Base-by-base conservation (phyloP, 495 filamentous ascomycete genomes). In the Annulohypoxylon stygium region DNA sequence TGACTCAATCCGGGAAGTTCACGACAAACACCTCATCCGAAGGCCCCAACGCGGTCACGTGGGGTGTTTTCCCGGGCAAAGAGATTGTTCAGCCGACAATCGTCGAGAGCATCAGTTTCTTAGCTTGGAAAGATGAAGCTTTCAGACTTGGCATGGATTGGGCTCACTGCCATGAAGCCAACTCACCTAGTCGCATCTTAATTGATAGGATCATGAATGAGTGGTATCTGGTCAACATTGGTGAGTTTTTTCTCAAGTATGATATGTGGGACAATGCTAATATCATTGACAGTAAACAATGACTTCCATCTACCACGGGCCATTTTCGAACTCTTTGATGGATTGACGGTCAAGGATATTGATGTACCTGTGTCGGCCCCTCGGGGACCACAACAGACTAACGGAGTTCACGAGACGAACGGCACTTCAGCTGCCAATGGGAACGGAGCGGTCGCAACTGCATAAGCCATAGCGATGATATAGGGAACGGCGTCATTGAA, bases 31-130 rank as follows among this genome's bases (percentile, higher is more conserved):
- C 93, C 11, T 88, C 87, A 25, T 89, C 88, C 41, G 93, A 95
- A 51, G 93, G 92, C 12, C 97, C 97, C 25, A 99, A 98, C 75
- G 97, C 97, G 10, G 90, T 99, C 57, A 99, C 97, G 3, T 99
- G 97, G 97, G 97, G 97, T 81, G 97, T 98, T 50, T 99, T 98
- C 84, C 95, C 97, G 10, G 96, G 96, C 37, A 96, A 97, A 78
- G 97, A 99, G 81, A 98, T 99, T 77, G 94, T 99, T 50, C 97
- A 99, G 79, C 97, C 97, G 10, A 99, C 97, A n/a, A 97, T 99
- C 69, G 95, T 98, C 53, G 97, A 99, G 82, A 97, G 93, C 6
- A 90, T 98, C 81, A 96, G 93, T 82, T 99, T 99, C 88, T 81
- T 99, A 61, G 97, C 97, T 26, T 99, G 97, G 97, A 97, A 97